A percentile compares a stretch with the other conserved stretches of the same genome.
phyloP scores from a whole-genome alignment of 768 basidiomycete genomes.

The Amanita brunnescens region DNA sequence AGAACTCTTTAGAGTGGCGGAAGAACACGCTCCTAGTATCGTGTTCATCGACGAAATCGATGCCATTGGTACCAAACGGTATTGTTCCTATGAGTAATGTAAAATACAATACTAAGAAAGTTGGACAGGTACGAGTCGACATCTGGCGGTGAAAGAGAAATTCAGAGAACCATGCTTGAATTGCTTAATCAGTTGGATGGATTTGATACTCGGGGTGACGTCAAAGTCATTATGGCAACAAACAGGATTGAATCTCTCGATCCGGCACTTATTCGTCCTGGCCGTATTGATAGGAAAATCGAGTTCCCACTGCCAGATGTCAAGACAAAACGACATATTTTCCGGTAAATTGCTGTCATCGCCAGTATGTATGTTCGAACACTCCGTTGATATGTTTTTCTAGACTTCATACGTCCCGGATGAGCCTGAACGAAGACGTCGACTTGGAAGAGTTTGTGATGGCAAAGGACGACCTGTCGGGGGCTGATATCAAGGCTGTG shows the following conservation, averaged over 20 bases:
- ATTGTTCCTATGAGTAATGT: slow-evolving; percentile 11
- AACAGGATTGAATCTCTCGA: slow-evolving; percentile 97
- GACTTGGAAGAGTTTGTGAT: slow-evolving; percentile 94
- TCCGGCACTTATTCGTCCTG: slow-evolving; percentile 95
- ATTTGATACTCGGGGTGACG: slow-evolving; percentile 99
- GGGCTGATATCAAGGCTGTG: slow-evolving; percentile 98
- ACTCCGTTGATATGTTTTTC: slow-evolving; percentile 7
- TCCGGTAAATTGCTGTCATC: slow-evolving; percentile 46
- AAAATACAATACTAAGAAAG: slow-evolving; percentile 3
- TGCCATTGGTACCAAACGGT: slow-evolving; percentile 97
- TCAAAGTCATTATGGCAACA: slow-evolving; percentile 99
- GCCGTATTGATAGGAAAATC: slow-evolving; percentile 98
- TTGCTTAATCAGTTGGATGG: slow-evolving; percentile 97
- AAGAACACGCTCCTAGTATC: slow-evolving; percentile 97
- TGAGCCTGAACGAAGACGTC: slow-evolving; percentile 84
- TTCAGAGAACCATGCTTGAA: slow-evolving; percentile 98
- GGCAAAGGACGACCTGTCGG: slow-evolving; percentile 92
- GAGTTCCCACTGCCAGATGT: slow-evolving; percentile 96
- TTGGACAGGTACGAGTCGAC: slow-evolving; percentile 85
- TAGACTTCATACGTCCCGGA: slow-evolving; percentile 88
- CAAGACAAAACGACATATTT: slow-evolving; percentile 99
- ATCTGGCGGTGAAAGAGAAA: slow-evolving; percentile 97
- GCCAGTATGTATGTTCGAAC: neutral
- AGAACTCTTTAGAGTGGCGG: slow-evolving; percentile 93
- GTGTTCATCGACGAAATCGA: slow-evolving; percentile 99